Conservation (phyloP, 305 asterid genomes). For the Rubia peregrina region DNA sequence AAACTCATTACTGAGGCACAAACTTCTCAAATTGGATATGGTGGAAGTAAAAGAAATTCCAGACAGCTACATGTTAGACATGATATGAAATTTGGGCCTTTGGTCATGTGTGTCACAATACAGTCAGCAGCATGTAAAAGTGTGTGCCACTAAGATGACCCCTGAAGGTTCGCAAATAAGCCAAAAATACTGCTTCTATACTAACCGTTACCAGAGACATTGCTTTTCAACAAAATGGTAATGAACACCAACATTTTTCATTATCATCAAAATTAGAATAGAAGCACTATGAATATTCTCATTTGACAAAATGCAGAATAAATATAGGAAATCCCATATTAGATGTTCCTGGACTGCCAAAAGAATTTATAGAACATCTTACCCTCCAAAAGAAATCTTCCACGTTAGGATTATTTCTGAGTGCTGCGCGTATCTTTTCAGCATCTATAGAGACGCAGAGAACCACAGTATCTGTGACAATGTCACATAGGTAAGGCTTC, state of each 20-base stretch:
- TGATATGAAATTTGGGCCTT: background rate
- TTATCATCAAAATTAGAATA: background rate
- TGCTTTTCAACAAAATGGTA: background rate
- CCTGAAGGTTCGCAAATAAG: background rate
- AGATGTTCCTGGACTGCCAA: background rate
- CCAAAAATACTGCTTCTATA: constrained; percentile 5
- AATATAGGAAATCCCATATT: background rate
- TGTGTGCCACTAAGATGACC: background rate
- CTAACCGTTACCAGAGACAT: background rate
- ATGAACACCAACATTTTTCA: background rate
- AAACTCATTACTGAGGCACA: constrained; percentile 8
- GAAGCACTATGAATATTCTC: background rate
- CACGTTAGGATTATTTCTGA: constrained; percentile 69
- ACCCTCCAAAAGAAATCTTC: constrained; percentile 98
- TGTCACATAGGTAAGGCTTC: constrained; percentile 74
- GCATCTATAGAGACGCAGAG: constrained; percentile 69
- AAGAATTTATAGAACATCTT: constrained; percentile 22
- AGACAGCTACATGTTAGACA: background rate
- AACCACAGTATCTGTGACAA: constrained; percentile 72
- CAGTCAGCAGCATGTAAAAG: background rate
- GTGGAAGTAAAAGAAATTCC: background rate
- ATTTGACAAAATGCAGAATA: constrained; percentile 5
- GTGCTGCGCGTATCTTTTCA: constrained; percentile 56
- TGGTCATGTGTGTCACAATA: background rate
- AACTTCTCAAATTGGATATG: constrained; percentile 6